Conservation (phyloP, 371 early-diverging fungal species). For the Mortierella sp. region DNA sequence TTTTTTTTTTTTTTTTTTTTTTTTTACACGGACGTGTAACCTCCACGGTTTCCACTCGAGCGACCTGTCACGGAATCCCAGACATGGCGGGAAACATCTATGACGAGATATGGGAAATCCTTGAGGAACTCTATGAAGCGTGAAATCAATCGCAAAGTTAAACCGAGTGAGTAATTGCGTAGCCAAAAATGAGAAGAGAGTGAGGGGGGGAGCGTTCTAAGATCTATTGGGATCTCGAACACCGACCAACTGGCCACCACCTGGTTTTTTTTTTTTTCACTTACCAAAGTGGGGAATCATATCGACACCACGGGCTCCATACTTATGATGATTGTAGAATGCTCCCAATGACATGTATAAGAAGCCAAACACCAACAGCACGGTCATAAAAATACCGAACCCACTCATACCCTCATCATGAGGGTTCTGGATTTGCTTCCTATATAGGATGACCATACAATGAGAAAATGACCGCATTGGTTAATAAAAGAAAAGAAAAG, state of each 20-base stretch:
- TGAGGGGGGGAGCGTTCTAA: no score
- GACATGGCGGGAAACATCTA: constrained; percentile 38
- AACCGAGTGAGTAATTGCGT: not conserved
- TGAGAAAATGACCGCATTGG: not conserved
- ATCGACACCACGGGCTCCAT: constrained; percentile 45
- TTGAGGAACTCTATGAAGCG: constrained; percentile 37
- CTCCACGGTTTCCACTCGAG: constrained; percentile 12
- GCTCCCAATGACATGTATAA: constrained; percentile 37
- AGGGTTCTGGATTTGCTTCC: constrained; percentile 15
- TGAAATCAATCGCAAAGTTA: not conserved
- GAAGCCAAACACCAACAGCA: constrained; percentile 21
- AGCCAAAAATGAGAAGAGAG: no score
- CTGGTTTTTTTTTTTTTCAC: not conserved
- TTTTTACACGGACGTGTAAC: constrained; percentile 40
- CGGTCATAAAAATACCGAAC: constrained; percentile 40
- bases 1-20: not conserved
- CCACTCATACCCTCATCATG: constrained; percentile 34
- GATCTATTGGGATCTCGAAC: not conserved
- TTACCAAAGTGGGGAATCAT: constrained; percentile 45
- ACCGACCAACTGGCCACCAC: not conserved
- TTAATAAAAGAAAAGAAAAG: not conserved
- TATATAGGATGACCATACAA: not conserved
- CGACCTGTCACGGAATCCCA: constrained; percentile 50
- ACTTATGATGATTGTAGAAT: constrained; percentile 37
- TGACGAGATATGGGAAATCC: constrained; percentile 48